Evolutionary conservation across 164 flowering plant species (phyloP), one percentile per base, ranked within the genome.

Genomic region (Pachysandra terminalis): DNA sequence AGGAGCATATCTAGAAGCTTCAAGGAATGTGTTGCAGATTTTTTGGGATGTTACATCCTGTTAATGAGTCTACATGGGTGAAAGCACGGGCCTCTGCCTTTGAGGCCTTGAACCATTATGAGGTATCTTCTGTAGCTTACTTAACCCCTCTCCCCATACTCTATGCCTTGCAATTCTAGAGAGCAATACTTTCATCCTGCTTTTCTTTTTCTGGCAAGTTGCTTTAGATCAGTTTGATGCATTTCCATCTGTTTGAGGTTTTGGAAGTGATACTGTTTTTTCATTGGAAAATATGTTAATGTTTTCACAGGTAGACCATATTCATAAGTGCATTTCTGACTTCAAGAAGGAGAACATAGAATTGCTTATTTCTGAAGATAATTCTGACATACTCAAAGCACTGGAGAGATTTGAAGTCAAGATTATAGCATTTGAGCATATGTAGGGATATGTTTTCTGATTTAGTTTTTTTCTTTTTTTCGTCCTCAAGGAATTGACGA

Each of bases 1-100:
- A 48, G 93, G 88, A 78, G 97, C 90, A 68, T 87, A 90, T 76
- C 67, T 83, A 37, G 97, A 96, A 81, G 82, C 81, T 67, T 83
- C 95, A 56, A 73, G 58, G 61, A 72, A 68, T 69, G 83, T 93
- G 49, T 37, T 91, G 77, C 82, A 80, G 56, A 84, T 89, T 68
- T 75, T 96, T 56, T 89, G 93, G 97, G 73, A 78, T 45, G 60
- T 89, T 81, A 59, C 75, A 68, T 63, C 45, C 60, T 68, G 59
- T 32, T 61, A 61, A 73, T 65, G 75, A 51, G 25, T 37, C 52
- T 51, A 62, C 66, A 59, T 93, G 98, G 98, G 67, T 75, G 59
- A 89, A 86, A 78, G 89, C 92, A 63, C 79, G 85, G 65, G 65
- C 65, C 56, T 75, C 89, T 64, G 97, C 97, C 23, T 78, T 90